Base-by-base conservation (phyloP, 805 yeast genomes). In the Wickerhamomyces mucosus region DNA sequence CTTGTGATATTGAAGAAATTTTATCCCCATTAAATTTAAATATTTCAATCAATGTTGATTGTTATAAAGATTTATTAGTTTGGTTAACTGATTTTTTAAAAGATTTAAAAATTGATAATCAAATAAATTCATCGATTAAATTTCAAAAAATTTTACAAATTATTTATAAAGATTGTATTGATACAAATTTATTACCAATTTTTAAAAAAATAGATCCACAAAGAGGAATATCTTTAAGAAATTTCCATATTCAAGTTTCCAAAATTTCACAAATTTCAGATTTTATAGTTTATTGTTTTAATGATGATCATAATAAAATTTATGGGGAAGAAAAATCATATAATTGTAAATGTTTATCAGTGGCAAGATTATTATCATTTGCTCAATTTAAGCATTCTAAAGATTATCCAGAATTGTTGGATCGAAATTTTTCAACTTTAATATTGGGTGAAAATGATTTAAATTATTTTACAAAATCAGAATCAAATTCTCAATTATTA, bases 211-310 rank as follows among this genome's bases (percentile, higher is more conserved):
- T 76, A 45, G 88, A 80, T 42, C 89, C 86, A 12, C 72, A 65
- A 35, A 62, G 68, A 26, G 92, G 94, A 4, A 75, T 83, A 6
- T 73, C 84, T 4, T 65, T 86, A 33, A 67, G 96, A 40, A 83
- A 88, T 49, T 88, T 86, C 54, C 85, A 82, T 48, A 73, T 81
- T 35, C 97, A 89, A 56, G 80, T 76, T 14, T 69, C 85, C n/a
- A 86, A 85, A 49, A 60, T 78, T 38, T 80, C 92, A 21, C 63
- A 73, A 18, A 63, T 85, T 8, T 67, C 92, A 0, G 94, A 83
- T 48, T 70, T 85, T 31, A 59, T 84, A 6, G 72, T 88, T n/a
- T 89, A 86, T 51, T 71, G 85, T 40, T 64, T 75, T 38, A 63
- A 69, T 37, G 54, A 56, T 3, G 58, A 55, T 30, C 65, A 23